These are phyloP conservation scores for Penicillium sp. DNA, from an alignment of 2,329 filamentous ascomycete species.

Conservation along the genomic window DNA sequence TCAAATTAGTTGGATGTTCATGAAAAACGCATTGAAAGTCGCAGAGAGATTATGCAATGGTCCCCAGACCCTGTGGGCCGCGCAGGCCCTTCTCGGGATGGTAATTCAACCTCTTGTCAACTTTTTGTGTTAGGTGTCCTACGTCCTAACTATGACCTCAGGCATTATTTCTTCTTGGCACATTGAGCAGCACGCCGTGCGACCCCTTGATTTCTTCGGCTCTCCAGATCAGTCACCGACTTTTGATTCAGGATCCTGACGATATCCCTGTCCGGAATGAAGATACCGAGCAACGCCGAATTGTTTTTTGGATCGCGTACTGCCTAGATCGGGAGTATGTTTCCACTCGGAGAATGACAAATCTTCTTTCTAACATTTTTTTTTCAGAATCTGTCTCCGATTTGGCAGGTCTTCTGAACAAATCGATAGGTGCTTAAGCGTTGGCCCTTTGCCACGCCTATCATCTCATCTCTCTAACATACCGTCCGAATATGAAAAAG, in stretches of 20 bases:
- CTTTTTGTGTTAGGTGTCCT: background rate
- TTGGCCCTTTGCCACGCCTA: background rate
- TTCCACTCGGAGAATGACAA: background rate
- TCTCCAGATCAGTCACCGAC: background rate
- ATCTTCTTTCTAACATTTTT: background rate
- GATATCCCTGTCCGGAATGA: background rate
- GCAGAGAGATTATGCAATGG: background rate
- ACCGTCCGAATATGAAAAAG: background rate
- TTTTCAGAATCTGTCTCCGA: background rate
- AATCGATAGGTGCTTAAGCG: background rate
- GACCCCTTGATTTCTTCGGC: background rate
- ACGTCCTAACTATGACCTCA: background rate
- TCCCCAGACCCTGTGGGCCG: background rate
- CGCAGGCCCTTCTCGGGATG: background rate
- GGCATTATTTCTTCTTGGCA: background rate
- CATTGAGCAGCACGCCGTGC: background rate
- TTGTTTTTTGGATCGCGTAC: background rate
- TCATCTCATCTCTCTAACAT: background rate
- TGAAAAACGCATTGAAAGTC: background rate
- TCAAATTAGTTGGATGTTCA: background rate
- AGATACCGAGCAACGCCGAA: background rate
- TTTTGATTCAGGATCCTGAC: background rate
- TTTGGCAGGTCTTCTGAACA: background rate
- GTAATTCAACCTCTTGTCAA: background rate
- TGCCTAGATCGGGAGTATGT: background rate